Evolutionary conservation across 805 yeast species (phyloP), one percentile per base, ranked within the genome.

Genomic region (Wickerhamiella qilinensis): DNA sequence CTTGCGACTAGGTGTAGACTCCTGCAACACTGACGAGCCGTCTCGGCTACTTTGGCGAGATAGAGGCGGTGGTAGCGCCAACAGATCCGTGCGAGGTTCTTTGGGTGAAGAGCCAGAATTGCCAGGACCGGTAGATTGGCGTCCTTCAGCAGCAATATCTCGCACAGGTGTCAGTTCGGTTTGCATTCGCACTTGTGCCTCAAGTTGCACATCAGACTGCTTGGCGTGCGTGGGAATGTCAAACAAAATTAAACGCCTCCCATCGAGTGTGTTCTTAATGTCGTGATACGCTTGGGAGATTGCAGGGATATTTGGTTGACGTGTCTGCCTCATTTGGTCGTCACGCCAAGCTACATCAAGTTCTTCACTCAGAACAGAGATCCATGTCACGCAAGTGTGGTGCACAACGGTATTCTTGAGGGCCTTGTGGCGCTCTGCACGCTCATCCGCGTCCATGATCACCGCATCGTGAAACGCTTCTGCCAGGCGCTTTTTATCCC

Each of bases 381-480:
- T 75, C 97, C 97, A 88, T 36, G 66, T 63, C 41, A 67, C 69
- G 3, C 93, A 77, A 44, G 84, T 91, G 50, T 78, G 75, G 18
- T 67, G 65, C 4, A 64, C 53, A 1, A 88, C 77, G 28, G 71
- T 68, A n/a, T 67, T 58, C 47, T 69, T 63, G 53, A 83, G 65
- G 17, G 57, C 59, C 16, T 65, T 55, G 91, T 94, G 84, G 34
- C 83, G 66, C 27, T 58, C 47, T 25, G 57, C 49, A 43, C 74
- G 74, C 44, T 79, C 88, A n/a, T 61, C 65, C 1, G 53, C 54
- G 3, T 66, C 40, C 84, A 85, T 75, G 14, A 70, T 72, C 30
- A 91, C 58, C n/a, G 82, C 83, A 7, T 50, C 40, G 43, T 71
- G 64, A 39, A 83, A 77, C 7, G 71, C 64, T n/a, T 70, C 64